A percentile compares a stretch with the other conserved stretches of the same genome.
phyloP scores from a whole-genome alignment of 1,284 basidiomycete species.

The Athelia psychrophila region DNA sequence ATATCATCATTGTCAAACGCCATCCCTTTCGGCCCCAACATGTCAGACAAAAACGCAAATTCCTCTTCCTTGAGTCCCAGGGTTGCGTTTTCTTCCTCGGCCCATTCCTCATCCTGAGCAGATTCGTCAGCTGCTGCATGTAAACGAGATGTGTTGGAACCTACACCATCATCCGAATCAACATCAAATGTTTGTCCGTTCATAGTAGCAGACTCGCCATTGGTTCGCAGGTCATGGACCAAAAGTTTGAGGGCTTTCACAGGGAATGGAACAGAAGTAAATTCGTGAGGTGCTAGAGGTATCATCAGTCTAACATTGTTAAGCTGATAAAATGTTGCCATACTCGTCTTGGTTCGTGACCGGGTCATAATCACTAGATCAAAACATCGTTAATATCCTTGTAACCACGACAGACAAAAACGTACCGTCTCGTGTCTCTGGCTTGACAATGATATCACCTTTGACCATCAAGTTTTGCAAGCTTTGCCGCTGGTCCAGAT shows the following conservation, averaged over 20 bases:
- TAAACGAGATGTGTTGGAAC: slow-evolving; percentile 6
- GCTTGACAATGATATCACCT: slow-evolving; percentile 88
- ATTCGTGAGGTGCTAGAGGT: slow-evolving; percentile 76
- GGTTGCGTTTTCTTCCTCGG: slow-evolving; percentile 67
- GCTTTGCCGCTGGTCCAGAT: slow-evolving; percentile 61
- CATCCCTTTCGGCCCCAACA: slow-evolving; percentile 64
- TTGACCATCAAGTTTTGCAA: slow-evolving; percentile 75
- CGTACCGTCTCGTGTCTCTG: slow-evolving; percentile 78
- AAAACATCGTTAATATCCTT: slow-evolving; percentile 9
- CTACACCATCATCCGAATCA: slow-evolving; percentile 77
- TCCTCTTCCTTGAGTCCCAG: slow-evolving; percentile 61
- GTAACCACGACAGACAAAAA: slow-evolving; percentile 2
- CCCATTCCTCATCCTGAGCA: slow-evolving; percentile 82
- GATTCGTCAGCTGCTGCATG: slow-evolving; percentile 5
- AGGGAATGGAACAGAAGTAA: slow-evolving; percentile 83
- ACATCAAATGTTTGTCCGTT: slow-evolving; percentile 47
- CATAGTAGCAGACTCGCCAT: slow-evolving; percentile 66
- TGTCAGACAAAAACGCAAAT: slow-evolving; percentile 64
- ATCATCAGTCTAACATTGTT: slow-evolving; percentile 10
- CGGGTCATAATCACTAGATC: slow-evolving; percentile 90
- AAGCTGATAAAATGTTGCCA: slow-evolving; percentile 7
- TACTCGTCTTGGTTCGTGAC: slow-evolving; percentile 84
- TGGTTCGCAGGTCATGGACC: slow-evolving; percentile 77
- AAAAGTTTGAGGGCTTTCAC: slow-evolving; percentile 91
- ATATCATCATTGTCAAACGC: slow-evolving; percentile 74